Evolutionary conservation across 345 rosid species (phyloP).

Genomic region (Arabidopsis arenosa): DNA sequence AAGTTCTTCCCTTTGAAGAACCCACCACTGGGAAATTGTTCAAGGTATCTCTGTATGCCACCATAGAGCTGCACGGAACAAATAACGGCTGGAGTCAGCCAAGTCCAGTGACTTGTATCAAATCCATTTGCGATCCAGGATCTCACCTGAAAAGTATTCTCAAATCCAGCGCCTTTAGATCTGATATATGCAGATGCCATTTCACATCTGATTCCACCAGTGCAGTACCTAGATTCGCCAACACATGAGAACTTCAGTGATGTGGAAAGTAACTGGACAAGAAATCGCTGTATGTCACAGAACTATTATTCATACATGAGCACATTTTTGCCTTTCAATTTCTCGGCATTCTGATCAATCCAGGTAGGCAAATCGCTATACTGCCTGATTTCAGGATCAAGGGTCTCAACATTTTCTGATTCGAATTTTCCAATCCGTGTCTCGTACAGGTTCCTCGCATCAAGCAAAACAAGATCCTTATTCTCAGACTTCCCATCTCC

Average conservation of each 20-base stretch:
- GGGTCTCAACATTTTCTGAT: conserved; percentile 66
- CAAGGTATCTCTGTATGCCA: conserved; percentile 94
- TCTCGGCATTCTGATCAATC: conserved; percentile 79
- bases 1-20: conserved; percentile 93
- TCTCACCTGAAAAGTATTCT: conserved; percentile 83
- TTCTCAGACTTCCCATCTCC: conserved; percentile 44
- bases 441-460: conserved; percentile 91
- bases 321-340: conserved; percentile 67
- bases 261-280: neutral
- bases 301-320: conserved; percentile 67
- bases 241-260: conserved; percentile 26
- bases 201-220: conserved; percentile 98
- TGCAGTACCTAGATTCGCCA: conserved; percentile 75
- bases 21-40: conserved; percentile 90
- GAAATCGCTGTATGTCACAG: conserved; percentile 23
- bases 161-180: conserved; percentile 90
- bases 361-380: conserved; percentile 88
- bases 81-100: conserved; percentile 21
- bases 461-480: conserved; percentile 70
- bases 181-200: conserved; percentile 94
- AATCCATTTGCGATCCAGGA: conserved; percentile 32
- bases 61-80: conserved; percentile 75
- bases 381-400: conserved; percentile 90
- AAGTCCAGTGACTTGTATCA: conserved; percentile 12
- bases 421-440: conserved; percentile 89